Evolutionary conservation across 2,329 filamentous ascomycete species (phyloP).

Genomic region (Pseudocercospora fijiensis): DNA sequence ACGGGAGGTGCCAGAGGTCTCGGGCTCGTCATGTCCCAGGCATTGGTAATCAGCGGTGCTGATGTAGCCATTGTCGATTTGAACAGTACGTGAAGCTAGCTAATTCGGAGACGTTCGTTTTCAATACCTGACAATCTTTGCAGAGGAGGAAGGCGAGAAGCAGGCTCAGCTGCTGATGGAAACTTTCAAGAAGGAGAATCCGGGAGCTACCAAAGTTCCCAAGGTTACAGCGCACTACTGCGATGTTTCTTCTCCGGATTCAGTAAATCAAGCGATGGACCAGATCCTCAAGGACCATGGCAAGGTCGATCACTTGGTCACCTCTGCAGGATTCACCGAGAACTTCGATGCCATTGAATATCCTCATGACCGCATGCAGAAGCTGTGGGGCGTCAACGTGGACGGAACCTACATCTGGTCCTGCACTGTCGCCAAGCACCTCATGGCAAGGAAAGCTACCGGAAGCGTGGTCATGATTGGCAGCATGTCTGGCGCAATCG

Average conservation of each 20-base stretch:
- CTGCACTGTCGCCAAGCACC: conserved; percentile 77
- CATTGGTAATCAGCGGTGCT: conserved; percentile 81
- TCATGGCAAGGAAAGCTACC: conserved; percentile 74
- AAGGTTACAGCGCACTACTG: conserved; percentile 87
- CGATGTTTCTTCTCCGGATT: conserved; percentile 78
- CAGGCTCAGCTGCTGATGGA: conserved; percentile 73
- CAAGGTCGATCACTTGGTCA: conserved; percentile 88
- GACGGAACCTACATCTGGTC: conserved; percentile 90
- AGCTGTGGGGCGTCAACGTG: conserved; percentile 92
- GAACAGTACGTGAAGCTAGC: conserved; percentile 66
- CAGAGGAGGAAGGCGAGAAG: conserved; percentile 78
- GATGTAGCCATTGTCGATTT: conserved; percentile 90
- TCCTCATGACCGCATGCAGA: conserved; percentile 84
- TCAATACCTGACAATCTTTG: neutral
- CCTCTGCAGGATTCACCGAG: conserved; percentile 94
- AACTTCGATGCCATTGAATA: conserved; percentile 92
- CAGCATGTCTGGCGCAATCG: conserved; percentile 89
- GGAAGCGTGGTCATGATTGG: conserved; percentile 95
- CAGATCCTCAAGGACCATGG: conserved; percentile 69
- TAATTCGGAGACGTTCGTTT: neutral
- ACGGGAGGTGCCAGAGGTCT: conserved; percentile 88
- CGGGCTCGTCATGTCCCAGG: conserved; percentile 90
- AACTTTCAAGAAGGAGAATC: conserved; percentile 76
- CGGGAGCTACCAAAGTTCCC: conserved; percentile 69
- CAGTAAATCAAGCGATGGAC: conserved; percentile 70